Evolutionary conservation across 2,329 filamentous ascomycete genomes (phyloP).

Genomic region (Chrysoporthe cubensis): DNA sequence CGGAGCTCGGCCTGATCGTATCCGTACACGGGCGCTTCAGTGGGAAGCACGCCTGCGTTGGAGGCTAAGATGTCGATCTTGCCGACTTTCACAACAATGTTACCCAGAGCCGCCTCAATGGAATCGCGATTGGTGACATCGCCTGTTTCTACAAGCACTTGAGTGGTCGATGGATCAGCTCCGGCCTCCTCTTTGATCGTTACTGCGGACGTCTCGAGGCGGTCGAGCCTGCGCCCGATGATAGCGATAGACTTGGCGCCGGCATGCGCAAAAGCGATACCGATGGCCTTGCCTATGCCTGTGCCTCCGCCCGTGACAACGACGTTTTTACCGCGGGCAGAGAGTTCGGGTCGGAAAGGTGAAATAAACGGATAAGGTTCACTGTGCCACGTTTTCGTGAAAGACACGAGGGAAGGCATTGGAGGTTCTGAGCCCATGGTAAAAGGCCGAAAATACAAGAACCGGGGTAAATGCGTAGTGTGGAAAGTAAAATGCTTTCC

Average conservation of each 20-base stretch:
- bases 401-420: too few species aligned
- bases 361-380: constrained; percentile 6
- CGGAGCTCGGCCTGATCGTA: constrained; percentile 2
- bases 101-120: neutral
- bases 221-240: neutral
- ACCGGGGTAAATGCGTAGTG: too few species aligned
- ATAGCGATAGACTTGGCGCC: constrained; percentile 9
- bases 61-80: constrained; percentile 5
- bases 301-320: constrained; percentile 16
- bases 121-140: constrained; percentile 5
- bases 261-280: constrained; percentile 8
- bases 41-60: constrained; percentile 6
- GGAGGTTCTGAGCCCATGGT: too few species aligned
- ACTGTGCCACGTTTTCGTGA: constrained; percentile 13
- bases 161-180: constrained; percentile 7
- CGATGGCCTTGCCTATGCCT: constrained; percentile 12
- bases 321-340: constrained; percentile 9
- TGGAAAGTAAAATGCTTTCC: too few species aligned
- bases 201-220: too few species aligned
- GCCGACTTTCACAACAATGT: constrained; percentile 6
- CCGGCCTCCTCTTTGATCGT: constrained; percentile 12
- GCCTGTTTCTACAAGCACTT: neutral
- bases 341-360: constrained; percentile 16
- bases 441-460: too few species aligned
- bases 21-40: neutral